A percentile compares a stretch with the other conserved stretches of the same genome.
These are phyloP conservation scores for Phylloporus scabripes DNA, from an alignment of 768 basidiomycete genomes.

Conservation along the genomic window DNA sequence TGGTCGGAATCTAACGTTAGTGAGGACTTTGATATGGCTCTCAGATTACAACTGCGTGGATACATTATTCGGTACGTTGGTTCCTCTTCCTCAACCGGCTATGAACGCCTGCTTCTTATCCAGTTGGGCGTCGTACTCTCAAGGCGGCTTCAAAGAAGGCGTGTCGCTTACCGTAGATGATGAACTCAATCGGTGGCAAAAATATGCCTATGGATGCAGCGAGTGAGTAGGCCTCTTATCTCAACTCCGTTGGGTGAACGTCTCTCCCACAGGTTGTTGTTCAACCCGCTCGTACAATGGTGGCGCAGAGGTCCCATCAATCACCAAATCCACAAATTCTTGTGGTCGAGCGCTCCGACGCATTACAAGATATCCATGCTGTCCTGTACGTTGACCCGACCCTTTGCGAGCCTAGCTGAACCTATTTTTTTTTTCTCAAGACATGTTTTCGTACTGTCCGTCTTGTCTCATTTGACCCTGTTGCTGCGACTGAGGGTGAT, in stretches of 20 bases:
- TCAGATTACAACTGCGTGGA: conserved; percentile 52
- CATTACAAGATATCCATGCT: conserved; percentile 75
- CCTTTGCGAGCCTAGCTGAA: conserved; percentile 2
- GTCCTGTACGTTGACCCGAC: conserved; percentile 37
- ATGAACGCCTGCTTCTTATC: neutral
- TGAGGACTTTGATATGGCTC: conserved; percentile 68
- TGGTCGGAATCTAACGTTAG: conserved; percentile 66
- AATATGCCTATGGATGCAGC: conserved; percentile 66
- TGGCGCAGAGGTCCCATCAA: conserved; percentile 77
- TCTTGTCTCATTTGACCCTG: conserved; percentile 1
- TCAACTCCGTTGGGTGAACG: neutral
- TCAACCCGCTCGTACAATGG: conserved; percentile 80
- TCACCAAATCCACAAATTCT: conserved; percentile 67
- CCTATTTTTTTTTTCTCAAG: conserved; percentile 12
- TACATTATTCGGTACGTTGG: conserved; percentile 57
- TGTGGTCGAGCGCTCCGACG: conserved; percentile 72
- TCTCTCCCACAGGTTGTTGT: conserved; percentile 56
- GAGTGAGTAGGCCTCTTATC: conserved; percentile 40
- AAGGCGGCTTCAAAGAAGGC: conserved; percentile 86
- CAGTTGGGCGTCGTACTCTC: conserved; percentile 75
- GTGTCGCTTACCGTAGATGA: conserved; percentile 87
- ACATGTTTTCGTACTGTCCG: conserved; percentile 52
- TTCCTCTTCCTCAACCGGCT: neutral
- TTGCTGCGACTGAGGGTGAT: neutral
- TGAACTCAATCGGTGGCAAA: conserved; percentile 91